Conservation (phyloP, 768 basidiomycete genomes). For the Crassisporium funariophilum region DNA sequence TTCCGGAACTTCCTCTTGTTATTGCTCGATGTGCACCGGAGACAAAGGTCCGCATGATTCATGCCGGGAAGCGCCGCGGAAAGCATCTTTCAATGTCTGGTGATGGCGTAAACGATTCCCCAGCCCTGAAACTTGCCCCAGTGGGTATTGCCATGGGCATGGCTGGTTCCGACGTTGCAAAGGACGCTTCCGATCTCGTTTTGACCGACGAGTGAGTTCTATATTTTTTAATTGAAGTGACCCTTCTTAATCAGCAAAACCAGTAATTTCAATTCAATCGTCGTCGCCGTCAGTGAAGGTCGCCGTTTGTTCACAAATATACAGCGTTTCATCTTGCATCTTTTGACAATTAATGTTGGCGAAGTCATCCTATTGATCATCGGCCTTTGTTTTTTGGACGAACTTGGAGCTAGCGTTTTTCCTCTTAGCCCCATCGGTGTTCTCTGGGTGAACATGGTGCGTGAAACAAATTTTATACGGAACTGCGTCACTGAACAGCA, state of each 20-base stretch:
- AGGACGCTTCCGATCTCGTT: constrained; percentile 56
- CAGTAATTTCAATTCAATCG: constrained; percentile 61
- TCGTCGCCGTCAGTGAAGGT: constrained; percentile 58
- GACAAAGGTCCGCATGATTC: constrained; percentile 58
- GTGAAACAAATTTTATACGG: constrained; percentile 3
- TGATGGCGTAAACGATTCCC: constrained; percentile 62
- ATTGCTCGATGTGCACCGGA: constrained; percentile 61
- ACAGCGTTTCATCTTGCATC: constrained; percentile 55
- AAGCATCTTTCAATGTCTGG: constrained; percentile 59
- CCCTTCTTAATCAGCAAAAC: not conserved
- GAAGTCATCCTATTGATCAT: constrained; percentile 57
- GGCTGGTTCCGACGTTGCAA: constrained; percentile 57
- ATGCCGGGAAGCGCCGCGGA: constrained; percentile 56
- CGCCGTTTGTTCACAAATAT: constrained; percentile 62
- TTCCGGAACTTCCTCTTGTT: constrained; percentile 56
- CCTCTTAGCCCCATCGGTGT: constrained; percentile 56
- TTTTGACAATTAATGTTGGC: constrained; percentile 54
- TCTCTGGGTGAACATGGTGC: constrained; percentile 55
- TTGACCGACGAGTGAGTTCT: constrained; percentile 51
- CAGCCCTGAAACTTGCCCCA: constrained; percentile 55
- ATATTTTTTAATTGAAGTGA: not conserved
- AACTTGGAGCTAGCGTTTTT: constrained; percentile 49
- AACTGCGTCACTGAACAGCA: not conserved
- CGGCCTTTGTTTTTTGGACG: constrained; percentile 58
- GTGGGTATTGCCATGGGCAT: constrained; percentile 63